Percentiles rank a stretch among this genome's conserved stretches.
Evolutionary conservation across 108 stramenopile genomes (phyloP).

Genomic region (Schizochytrium sp.): DNA sequence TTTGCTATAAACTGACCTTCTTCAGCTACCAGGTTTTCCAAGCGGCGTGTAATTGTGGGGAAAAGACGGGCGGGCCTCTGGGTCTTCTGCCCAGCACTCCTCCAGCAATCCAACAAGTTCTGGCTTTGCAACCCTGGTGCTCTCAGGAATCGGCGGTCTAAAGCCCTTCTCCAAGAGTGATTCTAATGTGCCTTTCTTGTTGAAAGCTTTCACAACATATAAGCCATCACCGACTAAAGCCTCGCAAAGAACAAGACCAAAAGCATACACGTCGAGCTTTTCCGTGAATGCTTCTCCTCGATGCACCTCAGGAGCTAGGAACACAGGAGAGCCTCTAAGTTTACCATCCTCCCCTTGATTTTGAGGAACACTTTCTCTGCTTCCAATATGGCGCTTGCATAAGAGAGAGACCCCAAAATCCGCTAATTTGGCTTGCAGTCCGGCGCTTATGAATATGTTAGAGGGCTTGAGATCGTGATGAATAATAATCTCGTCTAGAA

Average conservation of each 20-base stretch:
- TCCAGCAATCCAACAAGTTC: slow-evolving; percentile 90
- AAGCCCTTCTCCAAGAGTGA: slow-evolving; percentile 93
- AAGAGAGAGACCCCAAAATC: slow-evolving; percentile 63
- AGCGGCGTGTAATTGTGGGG: slow-evolving; percentile 83
- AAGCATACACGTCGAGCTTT: slow-evolving; percentile 95
- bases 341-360: not conserved
- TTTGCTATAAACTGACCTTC: not conserved
- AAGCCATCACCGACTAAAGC: slow-evolving; percentile 92
- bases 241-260: slow-evolving; percentile 96
- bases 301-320: slow-evolving; percentile 96
- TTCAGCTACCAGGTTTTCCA: slow-evolving; percentile 75
- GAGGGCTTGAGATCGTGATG: slow-evolving; percentile 64
- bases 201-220: slow-evolving; percentile 85
- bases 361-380: no score
- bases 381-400: not conserved
- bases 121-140: slow-evolving; percentile 77
- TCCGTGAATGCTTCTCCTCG: slow-evolving; percentile 84
- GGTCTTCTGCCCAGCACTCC: slow-evolving; percentile 91
- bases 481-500: slow-evolving; percentile 46
- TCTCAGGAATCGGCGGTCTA: slow-evolving; percentile 85
- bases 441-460: slow-evolving; percentile 44
- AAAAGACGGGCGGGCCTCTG: slow-evolving; percentile 87
- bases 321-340: slow-evolving; percentile 89
- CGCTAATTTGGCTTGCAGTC: slow-evolving; percentile 60
- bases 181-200: slow-evolving; percentile 90